Evolutionary conservation across 371 early-diverging fungal genomes (phyloP), one percentile per base, ranked within the genome.

Genomic region (Lichtheimia corymbifera): DNA sequence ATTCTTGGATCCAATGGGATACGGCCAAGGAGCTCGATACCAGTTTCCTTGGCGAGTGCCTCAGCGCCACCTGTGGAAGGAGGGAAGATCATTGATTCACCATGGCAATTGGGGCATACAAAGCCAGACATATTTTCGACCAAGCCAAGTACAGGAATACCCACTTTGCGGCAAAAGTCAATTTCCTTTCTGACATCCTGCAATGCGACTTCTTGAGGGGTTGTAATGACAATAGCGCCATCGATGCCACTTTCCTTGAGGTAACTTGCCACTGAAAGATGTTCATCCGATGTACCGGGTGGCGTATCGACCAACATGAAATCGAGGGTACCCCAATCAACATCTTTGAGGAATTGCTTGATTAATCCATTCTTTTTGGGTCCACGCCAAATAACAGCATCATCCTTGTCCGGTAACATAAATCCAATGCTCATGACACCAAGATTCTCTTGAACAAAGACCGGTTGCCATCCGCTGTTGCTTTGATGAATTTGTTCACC

Each of bases 41-140:
- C 76, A 42, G 93, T 79, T 57, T 96, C 96, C 53, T 77, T 78
- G 11, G 92, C 90, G 80, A 98, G 83, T 59, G 85, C 81, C 35
- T 68, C 67, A 14, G 93, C 97, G 6, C 99, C 99, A 11, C 99
- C 99, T 3, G 94, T 93, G 1, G 91, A 93, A 0, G 96, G 89
- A 11, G 92, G 87, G 71, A 98, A 98, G 55, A 98, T 95, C 15
- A 75, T 69, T 18, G 92, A 90, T 74, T 90, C 88, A 52, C 84
- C 87, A 62, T 87, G 74, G 72, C 99, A 99, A 41, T 81, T 83
- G 5, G 98, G 96, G 67, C 99, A 99, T 9, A 94, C 91, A 73
- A 97, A 97, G 2, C 95, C 96, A 58, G 90, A 84, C 99, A 99
- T 99, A 74, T 99, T 99, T 76, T 99, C 99, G 17, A 99, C 94